Evolutionary conservation across 331 rosid species (phyloP).

Genomic region (Malus hybrid): DNA sequence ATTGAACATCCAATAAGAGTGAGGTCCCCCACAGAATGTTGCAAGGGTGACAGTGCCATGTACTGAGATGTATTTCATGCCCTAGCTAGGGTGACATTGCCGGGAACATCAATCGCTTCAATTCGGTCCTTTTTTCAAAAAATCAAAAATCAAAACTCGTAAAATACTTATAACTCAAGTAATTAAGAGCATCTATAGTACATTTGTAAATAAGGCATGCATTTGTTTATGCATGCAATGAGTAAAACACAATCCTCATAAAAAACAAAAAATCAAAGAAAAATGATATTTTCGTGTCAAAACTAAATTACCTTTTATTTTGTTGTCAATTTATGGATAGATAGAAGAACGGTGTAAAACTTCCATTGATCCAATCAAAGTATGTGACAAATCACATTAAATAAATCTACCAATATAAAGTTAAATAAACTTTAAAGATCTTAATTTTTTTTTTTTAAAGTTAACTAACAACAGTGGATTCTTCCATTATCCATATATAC

Average conservation of each 20-base stretch:
- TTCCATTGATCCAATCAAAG: not conserved
- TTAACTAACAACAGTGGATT: not conserved
- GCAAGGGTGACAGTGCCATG: conserved; percentile 9
- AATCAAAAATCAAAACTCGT: not conserved
- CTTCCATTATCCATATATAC: not conserved
- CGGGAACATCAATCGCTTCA: not conserved
- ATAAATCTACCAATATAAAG: not conserved
- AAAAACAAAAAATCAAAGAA: not conserved
- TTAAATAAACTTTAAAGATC: not conserved
- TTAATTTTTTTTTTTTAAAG: not conserved
- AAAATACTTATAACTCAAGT: too few relatives aligned
- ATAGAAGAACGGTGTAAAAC: not conserved
- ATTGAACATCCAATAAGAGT: not conserved
- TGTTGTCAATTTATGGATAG: not conserved
- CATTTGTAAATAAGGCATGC: too few relatives aligned
- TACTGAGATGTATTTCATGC: conserved; percentile 12
- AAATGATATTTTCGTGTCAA: not conserved
- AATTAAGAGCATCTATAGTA: too few relatives aligned
- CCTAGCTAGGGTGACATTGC: not conserved
- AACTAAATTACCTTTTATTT: not conserved
- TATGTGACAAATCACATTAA: conserved; percentile 5
- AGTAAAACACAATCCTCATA: not conserved
- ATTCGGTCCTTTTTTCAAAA: not conserved
- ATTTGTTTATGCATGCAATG: too few relatives aligned
- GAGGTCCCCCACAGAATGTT: conserved; percentile 8